phyloP scores from a whole-genome alignment of 164 flowering plant genomes.

The Annona squamosa region DNA sequence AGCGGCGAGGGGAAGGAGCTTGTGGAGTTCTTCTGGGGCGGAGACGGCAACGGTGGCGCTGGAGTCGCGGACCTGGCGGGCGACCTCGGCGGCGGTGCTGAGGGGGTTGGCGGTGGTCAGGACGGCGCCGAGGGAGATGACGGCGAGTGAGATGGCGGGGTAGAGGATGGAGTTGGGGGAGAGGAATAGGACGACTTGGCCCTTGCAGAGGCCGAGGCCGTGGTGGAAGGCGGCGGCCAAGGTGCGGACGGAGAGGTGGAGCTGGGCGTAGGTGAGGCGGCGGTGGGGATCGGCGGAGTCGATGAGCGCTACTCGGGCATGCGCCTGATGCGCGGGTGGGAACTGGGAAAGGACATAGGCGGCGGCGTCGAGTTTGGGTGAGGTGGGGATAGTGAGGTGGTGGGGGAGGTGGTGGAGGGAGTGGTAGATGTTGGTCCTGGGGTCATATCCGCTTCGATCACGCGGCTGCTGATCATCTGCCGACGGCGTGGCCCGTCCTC shows the following conservation, averaged over 20 bases:
- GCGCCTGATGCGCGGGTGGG: conserved; percentile 34
- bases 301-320: conserved; percentile 44
- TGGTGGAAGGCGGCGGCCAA: conserved; percentile 50
- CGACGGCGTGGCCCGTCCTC: neutral
- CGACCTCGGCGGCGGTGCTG: conserved; percentile 47
- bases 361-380: conserved; percentile 39
- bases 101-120: conserved; percentile 64
- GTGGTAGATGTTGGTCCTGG: conserved; percentile 40
- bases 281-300: conserved; percentile 36
- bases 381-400: conserved; percentile 29
- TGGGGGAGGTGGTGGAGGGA: conserved; percentile 30
- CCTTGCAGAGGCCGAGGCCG: conserved; percentile 47
- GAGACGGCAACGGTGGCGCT: conserved; percentile 48
- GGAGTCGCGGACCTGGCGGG: conserved; percentile 51
- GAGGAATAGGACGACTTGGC: conserved; percentile 59
- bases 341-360: conserved; percentile 52
- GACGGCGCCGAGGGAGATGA: conserved; percentile 60
- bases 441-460: conserved; percentile 29
- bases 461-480: neutral
- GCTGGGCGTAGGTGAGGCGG: conserved; percentile 40
- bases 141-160: conserved; percentile 52
- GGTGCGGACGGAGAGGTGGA: conserved; percentile 26
- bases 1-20: conserved; percentile 29
- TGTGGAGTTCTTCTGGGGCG: conserved; percentile 42
- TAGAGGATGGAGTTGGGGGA: conserved; percentile 58